Evolutionary conservation across 306 rosid genomes (phyloP).

Genomic region (Glycine latifolia): DNA sequence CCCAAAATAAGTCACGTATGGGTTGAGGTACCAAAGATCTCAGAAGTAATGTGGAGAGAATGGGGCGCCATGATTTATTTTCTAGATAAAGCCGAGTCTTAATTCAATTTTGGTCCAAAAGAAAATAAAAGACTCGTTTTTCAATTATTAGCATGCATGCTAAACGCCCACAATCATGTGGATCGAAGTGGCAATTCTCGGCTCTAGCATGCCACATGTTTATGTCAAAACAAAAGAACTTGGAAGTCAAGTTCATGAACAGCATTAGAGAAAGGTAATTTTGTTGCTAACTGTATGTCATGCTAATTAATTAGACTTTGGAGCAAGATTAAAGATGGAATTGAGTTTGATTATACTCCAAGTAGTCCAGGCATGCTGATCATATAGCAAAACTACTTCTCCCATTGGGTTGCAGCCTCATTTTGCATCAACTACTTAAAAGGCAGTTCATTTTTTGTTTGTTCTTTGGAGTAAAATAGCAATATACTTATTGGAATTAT

Average conservation of each 20-base stretch:
- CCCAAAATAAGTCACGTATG: not conserved
- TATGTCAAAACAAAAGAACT: not conserved
- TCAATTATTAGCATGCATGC: not conserved
- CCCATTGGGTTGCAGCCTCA: not conserved
- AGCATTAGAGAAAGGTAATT: not conserved
- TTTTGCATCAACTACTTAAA: no score
- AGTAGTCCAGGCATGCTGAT: not conserved
- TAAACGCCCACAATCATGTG: not conserved
- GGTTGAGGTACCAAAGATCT: not conserved
- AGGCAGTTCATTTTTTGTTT: no score
- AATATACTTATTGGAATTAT: no score
- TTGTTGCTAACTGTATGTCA: not conserved
- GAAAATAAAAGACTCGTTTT: not conserved
- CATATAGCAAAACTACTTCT: no score
- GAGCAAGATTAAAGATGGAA: not conserved
- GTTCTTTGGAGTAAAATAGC: no score
- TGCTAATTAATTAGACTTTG: not conserved
- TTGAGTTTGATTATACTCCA: not conserved
- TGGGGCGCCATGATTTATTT: conserved; percentile 5
- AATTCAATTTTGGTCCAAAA: not conserved
- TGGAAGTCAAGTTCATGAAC: not conserved
- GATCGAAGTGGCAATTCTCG: not conserved
- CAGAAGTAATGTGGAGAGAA: not conserved
- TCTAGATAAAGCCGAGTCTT: not conserved
- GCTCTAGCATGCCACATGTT: not conserved